Conservation (phyloP, 2,329 filamentous ascomycete genomes). For the Fusarium tanahbumbuense region DNA sequence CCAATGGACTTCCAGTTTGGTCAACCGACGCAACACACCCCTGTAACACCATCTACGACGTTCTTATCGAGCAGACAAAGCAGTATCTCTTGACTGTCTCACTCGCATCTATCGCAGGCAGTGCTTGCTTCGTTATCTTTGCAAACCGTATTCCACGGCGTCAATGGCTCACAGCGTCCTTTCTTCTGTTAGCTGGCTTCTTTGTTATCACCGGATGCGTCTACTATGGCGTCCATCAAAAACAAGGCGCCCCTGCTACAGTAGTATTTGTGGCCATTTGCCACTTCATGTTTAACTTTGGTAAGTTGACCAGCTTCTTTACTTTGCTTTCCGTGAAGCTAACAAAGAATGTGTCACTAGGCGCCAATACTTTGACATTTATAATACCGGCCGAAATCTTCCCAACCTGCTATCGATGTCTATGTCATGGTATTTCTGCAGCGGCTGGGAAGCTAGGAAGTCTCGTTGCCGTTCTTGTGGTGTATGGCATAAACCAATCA, state of each 20-base stretch:
- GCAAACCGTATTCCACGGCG: constrained; percentile 62
- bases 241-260: constrained; percentile 57
- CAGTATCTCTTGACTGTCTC: constrained; percentile 65
- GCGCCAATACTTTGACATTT: constrained; percentile 72
- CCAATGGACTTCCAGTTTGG: constrained; percentile 58
- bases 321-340: neutral
- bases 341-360: constrained; percentile 42
- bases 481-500: constrained; percentile 61
- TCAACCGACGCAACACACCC: constrained; percentile 61
- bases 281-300: constrained; percentile 67
- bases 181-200: constrained; percentile 58
- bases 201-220: constrained; percentile 63
- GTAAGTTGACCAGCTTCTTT: constrained; percentile 47
- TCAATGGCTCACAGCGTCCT: constrained; percentile 62
- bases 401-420: constrained; percentile 71
- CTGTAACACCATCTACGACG: constrained; percentile 64
- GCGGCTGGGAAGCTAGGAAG: constrained; percentile 70
- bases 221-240: constrained; percentile 61
- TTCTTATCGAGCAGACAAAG: constrained; percentile 63
- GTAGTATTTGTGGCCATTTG: constrained; percentile 64
- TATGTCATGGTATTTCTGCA: constrained; percentile 71
- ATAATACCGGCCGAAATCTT: constrained; percentile 74
- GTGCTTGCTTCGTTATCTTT: constrained; percentile 60
- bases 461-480: constrained; percentile 62
- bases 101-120: constrained; percentile 62